Evolutionary conservation across 139 green algal genomes (phyloP).

Genomic region (Picochlorum sp.): DNA sequence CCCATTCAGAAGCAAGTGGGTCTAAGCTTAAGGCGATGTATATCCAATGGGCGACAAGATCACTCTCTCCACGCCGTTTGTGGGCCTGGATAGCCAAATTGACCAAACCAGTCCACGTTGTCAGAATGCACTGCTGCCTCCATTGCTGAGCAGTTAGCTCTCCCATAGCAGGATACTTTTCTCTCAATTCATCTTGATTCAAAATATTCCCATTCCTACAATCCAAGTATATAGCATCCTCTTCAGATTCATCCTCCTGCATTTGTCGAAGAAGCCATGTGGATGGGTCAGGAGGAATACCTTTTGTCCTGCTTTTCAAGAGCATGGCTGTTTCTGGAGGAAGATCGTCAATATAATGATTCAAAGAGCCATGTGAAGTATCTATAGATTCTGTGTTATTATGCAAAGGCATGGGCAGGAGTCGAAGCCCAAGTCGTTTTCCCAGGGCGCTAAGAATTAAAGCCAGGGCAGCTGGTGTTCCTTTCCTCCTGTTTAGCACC

Average conservation of each 20-base stretch:
- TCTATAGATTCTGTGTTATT: not conserved
- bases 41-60: conserved; percentile 62
- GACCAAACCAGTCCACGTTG: not conserved
- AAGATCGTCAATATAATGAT: conserved; percentile 2
- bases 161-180: conserved; percentile 1
- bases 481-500: conserved; percentile 19
- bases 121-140: conserved; percentile 16
- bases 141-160: conserved; percentile 18
- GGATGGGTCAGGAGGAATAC: not conserved
- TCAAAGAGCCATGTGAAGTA: not conserved
- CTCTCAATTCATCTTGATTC: not conserved
- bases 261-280: not conserved
- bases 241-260: not conserved
- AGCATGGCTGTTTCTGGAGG: conserved; percentile 18
- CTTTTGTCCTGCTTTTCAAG: too few species aligned
- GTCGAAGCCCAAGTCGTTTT: conserved; percentile 19
- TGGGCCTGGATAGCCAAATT: conserved; percentile 27
- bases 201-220: conserved; percentile 16
- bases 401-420: conserved; percentile 14
- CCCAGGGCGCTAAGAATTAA: conserved; percentile 19
- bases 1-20: conserved; percentile 41
- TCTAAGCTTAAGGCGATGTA: conserved; percentile 56
- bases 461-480: conserved; percentile 31
- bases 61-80: conserved; percentile 53
- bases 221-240: conserved; percentile 3